phyloP scores from a whole-genome alignment of 208 protist species.

The Phytomonas sp. region DNA sequence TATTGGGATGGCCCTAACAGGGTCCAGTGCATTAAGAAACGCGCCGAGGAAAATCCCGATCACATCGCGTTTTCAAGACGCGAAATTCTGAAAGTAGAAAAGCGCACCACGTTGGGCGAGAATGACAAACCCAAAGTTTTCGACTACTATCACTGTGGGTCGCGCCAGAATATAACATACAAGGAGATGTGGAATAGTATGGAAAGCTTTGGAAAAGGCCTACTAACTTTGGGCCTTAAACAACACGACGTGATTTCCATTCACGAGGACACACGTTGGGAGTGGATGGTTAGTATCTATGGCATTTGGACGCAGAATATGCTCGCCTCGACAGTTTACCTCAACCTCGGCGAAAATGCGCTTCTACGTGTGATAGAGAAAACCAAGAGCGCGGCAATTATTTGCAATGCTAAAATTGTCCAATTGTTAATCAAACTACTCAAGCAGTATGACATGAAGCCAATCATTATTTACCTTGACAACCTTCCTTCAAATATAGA shows the following conservation, averaged over 20 bases:
- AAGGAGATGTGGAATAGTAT: constrained; percentile 43
- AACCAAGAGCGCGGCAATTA: constrained; percentile 36
- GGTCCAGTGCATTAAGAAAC: constrained; percentile 23
- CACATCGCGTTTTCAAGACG: constrained; percentile 53
- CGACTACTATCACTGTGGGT: constrained; percentile 40
- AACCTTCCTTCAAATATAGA: constrained; percentile 21
- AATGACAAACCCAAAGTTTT: constrained; percentile 24
- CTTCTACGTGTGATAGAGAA: constrained; percentile 48
- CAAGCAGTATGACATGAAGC: constrained; percentile 18
- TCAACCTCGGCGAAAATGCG: constrained; percentile 64
- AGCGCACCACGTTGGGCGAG: constrained; percentile 21
- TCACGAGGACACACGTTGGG: constrained; percentile 71
- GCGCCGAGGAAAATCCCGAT: constrained; percentile 12
- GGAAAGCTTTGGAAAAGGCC: constrained; percentile 34
- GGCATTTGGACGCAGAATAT: constrained; percentile 66
- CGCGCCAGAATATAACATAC: constrained; percentile 28
- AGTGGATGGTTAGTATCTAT: constrained; percentile 64
- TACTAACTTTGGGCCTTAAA: constrained; percentile 27
- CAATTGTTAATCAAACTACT: constrained; percentile 34
- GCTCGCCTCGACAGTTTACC: constrained; percentile 62
- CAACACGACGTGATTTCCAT: constrained; percentile 29
- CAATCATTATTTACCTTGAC: constrained; percentile 40
- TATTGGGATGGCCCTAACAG: constrained; percentile 31
- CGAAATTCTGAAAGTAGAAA: constrained; percentile 34
- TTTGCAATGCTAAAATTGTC: constrained; percentile 50